phyloP scores from a whole-genome alignment of 1,284 basidiomycete genomes.

The Rhodotorula sp. region DNA sequence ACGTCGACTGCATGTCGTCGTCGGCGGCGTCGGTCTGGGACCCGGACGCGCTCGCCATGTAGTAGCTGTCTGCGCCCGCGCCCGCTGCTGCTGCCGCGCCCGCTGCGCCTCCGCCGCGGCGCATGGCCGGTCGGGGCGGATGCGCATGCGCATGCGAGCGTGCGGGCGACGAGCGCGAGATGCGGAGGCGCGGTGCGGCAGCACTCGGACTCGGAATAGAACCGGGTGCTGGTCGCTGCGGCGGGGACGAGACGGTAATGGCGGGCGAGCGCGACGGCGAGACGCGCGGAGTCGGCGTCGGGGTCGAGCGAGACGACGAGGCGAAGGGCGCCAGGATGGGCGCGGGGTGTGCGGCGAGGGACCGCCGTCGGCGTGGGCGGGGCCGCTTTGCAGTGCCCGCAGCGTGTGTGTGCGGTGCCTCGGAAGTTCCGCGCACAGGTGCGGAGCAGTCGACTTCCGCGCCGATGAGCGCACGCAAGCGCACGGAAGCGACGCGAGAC shows the following conservation, averaged over 20 bases:
- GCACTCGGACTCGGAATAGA: neutral
- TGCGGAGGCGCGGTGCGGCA: neutral
- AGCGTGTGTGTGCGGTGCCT: no score
- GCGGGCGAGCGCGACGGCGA: slow-evolving; percentile 7
- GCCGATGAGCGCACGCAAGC: no score
- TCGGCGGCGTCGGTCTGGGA: slow-evolving; percentile 26
- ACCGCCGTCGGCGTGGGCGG: no score
- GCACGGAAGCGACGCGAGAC: no score
- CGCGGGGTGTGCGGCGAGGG: no score
- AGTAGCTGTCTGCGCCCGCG: slow-evolving; percentile 20
- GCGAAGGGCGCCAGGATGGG: neutral
- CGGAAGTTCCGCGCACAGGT: no score
- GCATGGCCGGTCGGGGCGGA: neutral
- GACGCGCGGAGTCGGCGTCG: slow-evolving; percentile 2
- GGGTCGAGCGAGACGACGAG: neutral
- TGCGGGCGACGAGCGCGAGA: neutral
- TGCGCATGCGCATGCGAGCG: neutral
- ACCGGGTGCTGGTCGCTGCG: neutral
- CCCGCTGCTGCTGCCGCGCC: no score
- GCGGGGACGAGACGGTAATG: neutral
- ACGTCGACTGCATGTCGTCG: slow-evolving; percentile 17
- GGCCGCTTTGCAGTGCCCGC: no score
- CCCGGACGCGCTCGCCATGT: slow-evolving; percentile 33
- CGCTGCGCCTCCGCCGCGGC: neutral
- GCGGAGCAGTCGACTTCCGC: no score